These are phyloP conservation scores for Vachellia collinsii DNA, from an alignment of 306 rosid genomes.

Conservation along the genomic window DNA sequence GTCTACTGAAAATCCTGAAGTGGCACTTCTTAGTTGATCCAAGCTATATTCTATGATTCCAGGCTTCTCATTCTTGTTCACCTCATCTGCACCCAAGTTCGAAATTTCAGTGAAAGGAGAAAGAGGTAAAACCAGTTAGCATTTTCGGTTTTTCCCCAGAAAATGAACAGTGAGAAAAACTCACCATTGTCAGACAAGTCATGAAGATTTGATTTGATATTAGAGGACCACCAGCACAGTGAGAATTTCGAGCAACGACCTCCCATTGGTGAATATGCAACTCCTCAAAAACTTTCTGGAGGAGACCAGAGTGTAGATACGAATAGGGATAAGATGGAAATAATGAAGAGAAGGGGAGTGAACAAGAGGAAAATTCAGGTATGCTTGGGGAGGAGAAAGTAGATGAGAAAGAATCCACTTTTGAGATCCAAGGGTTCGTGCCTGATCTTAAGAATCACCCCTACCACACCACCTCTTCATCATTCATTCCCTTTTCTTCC, in stretches of 20 bases:
- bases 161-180: slow-evolving; percentile 35
- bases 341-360: slow-evolving; percentile 5
- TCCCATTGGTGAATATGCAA: slow-evolving; percentile 75
- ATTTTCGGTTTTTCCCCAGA: slow-evolving; percentile 24
- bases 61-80: slow-evolving; percentile 55
- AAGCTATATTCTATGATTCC: slow-evolving; percentile 78
- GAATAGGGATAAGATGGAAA: slow-evolving; percentile 13
- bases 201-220: slow-evolving; percentile 70
- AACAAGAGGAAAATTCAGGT: slow-evolving; percentile 27
- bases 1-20: slow-evolving; percentile 85
- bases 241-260: slow-evolving; percentile 89
- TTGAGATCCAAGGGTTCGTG: slow-evolving; percentile 56
- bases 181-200: slow-evolving; percentile 67
- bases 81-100: slow-evolving; percentile 64
- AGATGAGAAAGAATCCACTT: slow-evolving; percentile 32
- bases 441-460: slow-evolving; percentile 31
- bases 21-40: slow-evolving; percentile 77
- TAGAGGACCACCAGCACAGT: slow-evolving; percentile 87
- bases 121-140: not conserved
- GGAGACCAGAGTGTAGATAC: not conserved
- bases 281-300: not conserved
- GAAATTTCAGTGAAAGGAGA: not conserved
- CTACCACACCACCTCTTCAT: slow-evolving; percentile 39
- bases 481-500: slow-evolving; percentile 27
- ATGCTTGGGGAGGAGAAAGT: slow-evolving; percentile 64